Conservation (phyloP, 129 eudicot species). For the Helianthus annuus region HanXRQr2.0-SUNRISE NC_035434.2:169668445-169668944, state of each 20-base stretch:
- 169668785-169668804: slow-evolving; percentile 50
- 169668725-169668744: slow-evolving; percentile 43
- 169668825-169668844: slow-evolving; percentile 69
- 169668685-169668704: slow-evolving; percentile 38
- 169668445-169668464: slow-evolving; percentile 47
- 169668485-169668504: slow-evolving; percentile 59
- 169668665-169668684: slow-evolving; percentile 22
- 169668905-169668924: slow-evolving; percentile 72
- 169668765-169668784: slow-evolving; percentile 57
- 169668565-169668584: slow-evolving; percentile 52
- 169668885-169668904: slow-evolving; percentile 43
- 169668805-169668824: slow-evolving; percentile 51
- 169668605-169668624: slow-evolving; percentile 53
- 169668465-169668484: slow-evolving; percentile 50
- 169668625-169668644: slow-evolving; percentile 37
- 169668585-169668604: slow-evolving; percentile 43
- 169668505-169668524: slow-evolving; percentile 15
- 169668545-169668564: slow-evolving; percentile 53
- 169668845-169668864: slow-evolving; percentile 60
- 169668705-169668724: slow-evolving; percentile 47
- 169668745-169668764: slow-evolving; percentile 48
- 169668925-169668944: slow-evolving; percentile 49
- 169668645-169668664: slow-evolving; percentile 30
- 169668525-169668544: slow-evolving; percentile 31
- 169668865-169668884: slow-evolving; percentile 52